Evolutionary conservation across 306 rosid genomes (phyloP).

Genomic region (Erythrophleum fordii): DNA sequence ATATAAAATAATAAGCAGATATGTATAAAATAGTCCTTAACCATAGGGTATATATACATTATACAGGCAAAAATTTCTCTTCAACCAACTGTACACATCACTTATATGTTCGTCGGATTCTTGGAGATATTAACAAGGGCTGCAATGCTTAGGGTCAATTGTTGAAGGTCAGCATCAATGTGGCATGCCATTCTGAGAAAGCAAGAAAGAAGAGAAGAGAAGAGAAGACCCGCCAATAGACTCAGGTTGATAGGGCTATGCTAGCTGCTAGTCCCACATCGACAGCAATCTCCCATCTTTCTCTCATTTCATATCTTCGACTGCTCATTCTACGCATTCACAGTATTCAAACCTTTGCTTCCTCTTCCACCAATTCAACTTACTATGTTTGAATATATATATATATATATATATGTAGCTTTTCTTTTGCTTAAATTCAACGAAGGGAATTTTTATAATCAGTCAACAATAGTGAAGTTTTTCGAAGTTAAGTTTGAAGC

Average conservation of each 20-base stretch:
- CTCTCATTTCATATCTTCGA: neutral
- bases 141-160: no score
- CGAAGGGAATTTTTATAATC: neutral
- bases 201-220: slow-evolving; percentile 5
- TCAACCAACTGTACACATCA: no score
- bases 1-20: no score
- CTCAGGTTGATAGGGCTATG: slow-evolving; percentile 44
- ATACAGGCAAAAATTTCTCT: no score
- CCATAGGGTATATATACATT: no score
- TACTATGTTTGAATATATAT: neutral
- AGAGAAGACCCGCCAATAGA: slow-evolving; percentile 32
- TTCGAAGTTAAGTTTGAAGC: no score
- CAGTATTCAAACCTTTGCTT: neutral
- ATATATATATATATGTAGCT: no score
- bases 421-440: slow-evolving; percentile 9
- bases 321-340: neutral
- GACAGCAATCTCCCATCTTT: slow-evolving; percentile 19
- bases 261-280: neutral
- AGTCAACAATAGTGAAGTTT: neutral
- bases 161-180: neutral
- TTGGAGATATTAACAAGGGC: no score
- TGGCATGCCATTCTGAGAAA: slow-evolving; percentile 17
- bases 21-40: no score
- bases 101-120: neutral
- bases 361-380: neutral